phyloP scores from a whole-genome alignment of 75 land plant species.

The Isoetes taiwanensis region DNA sequence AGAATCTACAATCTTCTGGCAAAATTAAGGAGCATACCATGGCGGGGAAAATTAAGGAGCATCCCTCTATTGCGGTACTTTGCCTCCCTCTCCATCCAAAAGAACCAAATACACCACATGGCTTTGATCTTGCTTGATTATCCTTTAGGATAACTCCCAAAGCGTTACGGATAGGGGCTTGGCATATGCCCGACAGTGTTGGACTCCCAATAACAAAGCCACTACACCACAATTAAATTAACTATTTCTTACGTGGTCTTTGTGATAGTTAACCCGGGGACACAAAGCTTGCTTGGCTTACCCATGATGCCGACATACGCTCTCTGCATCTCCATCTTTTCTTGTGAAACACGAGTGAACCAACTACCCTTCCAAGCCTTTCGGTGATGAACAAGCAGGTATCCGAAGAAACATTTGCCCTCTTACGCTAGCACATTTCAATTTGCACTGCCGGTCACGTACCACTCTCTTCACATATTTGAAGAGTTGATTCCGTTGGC shows the following conservation, averaged over 20 bases:
- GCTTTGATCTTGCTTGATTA: constrained; percentile 30
- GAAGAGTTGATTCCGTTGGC: constrained; percentile 5
- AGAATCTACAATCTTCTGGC: too few relatives aligned
- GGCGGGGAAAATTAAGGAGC: too few relatives aligned
- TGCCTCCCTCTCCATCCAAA: constrained; percentile 50
- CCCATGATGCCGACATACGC: too few relatives aligned
- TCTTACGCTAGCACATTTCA: background rate
- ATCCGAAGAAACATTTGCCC: background rate
- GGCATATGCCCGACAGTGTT: background rate
- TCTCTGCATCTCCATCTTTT: too few relatives aligned
- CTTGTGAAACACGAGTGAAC: too few relatives aligned
- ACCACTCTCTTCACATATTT: constrained; percentile 8
- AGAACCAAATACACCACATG: constrained; percentile 43
- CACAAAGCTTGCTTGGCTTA: too few relatives aligned
- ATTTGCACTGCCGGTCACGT: background rate
- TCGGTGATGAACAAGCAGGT: background rate
- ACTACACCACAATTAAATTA: background rate
- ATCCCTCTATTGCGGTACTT: too few relatives aligned
- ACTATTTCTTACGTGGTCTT: background rate
- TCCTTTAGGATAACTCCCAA: constrained; percentile 33
- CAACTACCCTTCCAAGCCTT: too few relatives aligned
- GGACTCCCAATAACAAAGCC: constrained; percentile 5
- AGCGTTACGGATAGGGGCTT: constrained; percentile 18
- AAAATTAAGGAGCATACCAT: too few relatives aligned
- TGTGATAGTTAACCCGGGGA: too few relatives aligned